Base-by-base conservation (phyloP, 371 early-diverging fungal genomes). In the Zychaea mexicana region DNA sequence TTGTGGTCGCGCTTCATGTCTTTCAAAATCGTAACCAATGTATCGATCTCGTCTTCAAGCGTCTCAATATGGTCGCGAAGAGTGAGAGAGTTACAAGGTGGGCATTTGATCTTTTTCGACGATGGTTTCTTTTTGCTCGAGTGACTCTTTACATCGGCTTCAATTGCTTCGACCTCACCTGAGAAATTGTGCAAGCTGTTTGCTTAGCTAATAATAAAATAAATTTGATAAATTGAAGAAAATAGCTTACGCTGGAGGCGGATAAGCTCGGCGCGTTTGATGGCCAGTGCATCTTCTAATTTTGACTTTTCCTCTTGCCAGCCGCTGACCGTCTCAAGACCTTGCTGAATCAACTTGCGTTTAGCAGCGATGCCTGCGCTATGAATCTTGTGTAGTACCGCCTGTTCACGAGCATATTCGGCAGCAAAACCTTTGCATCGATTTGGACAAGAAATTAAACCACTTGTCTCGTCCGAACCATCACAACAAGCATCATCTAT, bases 401-500 rank as follows among this genome's bases (percentile, higher is more conserved):
- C 69, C 13, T 77, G 68, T 32, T 72, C 71, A 12, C 72, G 69
- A 19, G 84, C 84, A 59, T 79, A 74, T 24, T 69, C 71, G 9
- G 77, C 73, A 2, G 87, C 93, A 2, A 86, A 73, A 57, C 86
- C 72, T 21, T 72, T 71, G 64, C 98, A 98, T 5, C 66, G 70
- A 71, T 96, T 83, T 17, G 90, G 89, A 63, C 98, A 98, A 6
- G 58, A 27, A 0, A 81, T 76, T 17, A 64, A 54, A 0, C 84
- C 82, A 22, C 74, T 73, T 60, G 81, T 86, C 72, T 98, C 98
- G 66, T 98, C 97, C 0, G 90, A 84, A 2, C 98, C 98, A 70
- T 97, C 97, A 67, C 98, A 98, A 73, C 98, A 98, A 52, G 92
- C 92, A 17, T 87, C 85, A 66, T 97, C 92, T 86, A 54, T 39